Base-by-base conservation (phyloP, 495 filamentous ascomycete species). In the Talaromyces liani region DNA sequence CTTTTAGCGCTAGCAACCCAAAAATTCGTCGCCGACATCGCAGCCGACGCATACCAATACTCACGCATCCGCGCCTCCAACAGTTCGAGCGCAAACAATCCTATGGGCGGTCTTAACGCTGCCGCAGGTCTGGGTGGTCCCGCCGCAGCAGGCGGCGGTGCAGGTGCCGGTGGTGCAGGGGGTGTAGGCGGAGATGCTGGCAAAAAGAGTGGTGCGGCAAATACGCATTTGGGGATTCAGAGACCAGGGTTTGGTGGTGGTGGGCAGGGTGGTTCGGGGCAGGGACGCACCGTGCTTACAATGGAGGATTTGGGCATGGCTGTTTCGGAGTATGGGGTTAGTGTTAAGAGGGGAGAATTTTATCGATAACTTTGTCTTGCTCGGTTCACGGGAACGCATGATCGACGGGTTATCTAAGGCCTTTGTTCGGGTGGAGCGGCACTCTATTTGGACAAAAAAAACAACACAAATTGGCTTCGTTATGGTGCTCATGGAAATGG, bases 301-400 rank as follows among this genome's bases (percentile, higher is more conserved):
- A 98, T 98, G 94, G 94, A 98, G 78, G 94, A 98, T 81, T 72
- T 98, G 69, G 94, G 94, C 2, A 97, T 96, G 89, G 94, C 94
- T 6, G 94, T 97, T 20, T 88, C 90, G 0, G 94, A 98, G 78
- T 98, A 97, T 77, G 94, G 95, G 0, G 92, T 98, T 58, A 98
- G 95, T 74, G 89, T 97, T 12, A 96, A 93, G 85, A 80, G 94
- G 63, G 93, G 93, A 65, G 94, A 99, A 77, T 99, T 97, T 71
- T 99, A 99, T 77, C 86, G 93, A 68, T 97, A 78, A 85, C n/a
- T 9, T 39, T 14, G 29, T 60, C 27, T 57, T 51, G 62, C 56
- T 27, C 51, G n/a, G 55, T 58, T 33, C 6, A 33, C 27, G 27
- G 27, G 22, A 6, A 34, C 7, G n/a, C 2, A 58, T 4, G 31